Conservation (phyloP, 148 eudicot genomes). For the Fagopyrum esculentum region DNA sequence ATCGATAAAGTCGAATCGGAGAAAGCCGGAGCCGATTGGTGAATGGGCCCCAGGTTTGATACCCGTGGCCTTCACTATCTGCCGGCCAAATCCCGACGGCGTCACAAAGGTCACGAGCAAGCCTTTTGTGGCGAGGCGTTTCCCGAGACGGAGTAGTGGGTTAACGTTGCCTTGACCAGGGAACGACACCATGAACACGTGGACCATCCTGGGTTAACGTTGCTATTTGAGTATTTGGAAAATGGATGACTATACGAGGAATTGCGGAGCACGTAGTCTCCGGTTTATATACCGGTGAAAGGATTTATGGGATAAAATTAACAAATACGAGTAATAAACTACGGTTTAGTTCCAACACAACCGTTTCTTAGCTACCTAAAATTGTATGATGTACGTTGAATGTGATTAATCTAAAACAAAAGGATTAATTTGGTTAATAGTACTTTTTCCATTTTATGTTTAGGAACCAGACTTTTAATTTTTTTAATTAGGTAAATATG, state of each 20-base stretch:
- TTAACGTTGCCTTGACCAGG: slow-evolving; percentile 40
- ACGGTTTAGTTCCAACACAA: no score
- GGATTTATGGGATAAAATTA: no score
- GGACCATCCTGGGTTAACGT: neutral
- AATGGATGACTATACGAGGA: neutral
- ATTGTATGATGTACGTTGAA: no score
- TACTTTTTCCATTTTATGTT: no score
- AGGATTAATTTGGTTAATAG: no score
- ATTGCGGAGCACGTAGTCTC: neutral
- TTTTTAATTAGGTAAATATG: no score
- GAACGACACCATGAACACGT: slow-evolving; percentile 39
- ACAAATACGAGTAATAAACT: no score
- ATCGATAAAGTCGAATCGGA: slow-evolving; percentile 13
- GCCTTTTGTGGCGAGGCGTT: slow-evolving; percentile 26
- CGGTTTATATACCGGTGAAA: no score
- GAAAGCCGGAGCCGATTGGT: slow-evolving; percentile 12
- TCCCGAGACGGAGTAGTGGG: slow-evolving; percentile 34
- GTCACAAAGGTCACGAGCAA: slow-evolving; percentile 36
- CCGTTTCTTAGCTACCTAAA: no score
- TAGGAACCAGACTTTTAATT: no score
- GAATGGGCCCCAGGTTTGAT: neutral
- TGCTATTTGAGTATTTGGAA: neutral
- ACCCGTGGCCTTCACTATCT: neutral
- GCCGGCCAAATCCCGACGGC: slow-evolving; percentile 16
- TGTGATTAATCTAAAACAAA: no score